Conservation (phyloP, 2,329 filamentous ascomycete genomes). For the Fusarium sp. region DNA sequence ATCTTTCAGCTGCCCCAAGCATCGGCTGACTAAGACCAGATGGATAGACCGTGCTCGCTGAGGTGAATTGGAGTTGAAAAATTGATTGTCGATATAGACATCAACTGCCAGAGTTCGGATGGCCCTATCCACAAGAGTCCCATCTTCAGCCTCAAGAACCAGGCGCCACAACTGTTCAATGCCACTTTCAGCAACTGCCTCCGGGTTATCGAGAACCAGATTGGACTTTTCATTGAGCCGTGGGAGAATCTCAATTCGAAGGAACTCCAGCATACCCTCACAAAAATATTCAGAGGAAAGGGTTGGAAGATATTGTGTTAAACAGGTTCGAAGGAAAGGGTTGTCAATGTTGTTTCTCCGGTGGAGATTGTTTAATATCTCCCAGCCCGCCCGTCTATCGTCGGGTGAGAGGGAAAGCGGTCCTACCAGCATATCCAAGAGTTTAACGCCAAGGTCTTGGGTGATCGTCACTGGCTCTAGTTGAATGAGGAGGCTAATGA, state of each 20-base stretch:
- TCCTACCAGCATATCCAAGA: constrained; percentile 82
- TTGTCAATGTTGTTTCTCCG: constrained; percentile 58
- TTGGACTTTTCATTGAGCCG: constrained; percentile 58
- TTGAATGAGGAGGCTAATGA: constrained; percentile 68
- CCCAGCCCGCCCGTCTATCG: constrained; percentile 77
- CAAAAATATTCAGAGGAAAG: constrained; percentile 70
- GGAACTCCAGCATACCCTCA: constrained; percentile 70
- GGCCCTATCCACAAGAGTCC: constrained; percentile 73
- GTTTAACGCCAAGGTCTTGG: constrained; percentile 66
- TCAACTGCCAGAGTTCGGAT: constrained; percentile 76
- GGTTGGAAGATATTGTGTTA: constrained; percentile 66
- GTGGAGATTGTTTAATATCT: constrained; percentile 65
- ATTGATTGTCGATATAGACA: constrained; percentile 72
- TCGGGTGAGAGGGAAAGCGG: constrained; percentile 66
- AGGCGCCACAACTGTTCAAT: constrained; percentile 86
- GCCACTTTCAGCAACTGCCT: constrained; percentile 63
- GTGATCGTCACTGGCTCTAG: constrained; percentile 72
- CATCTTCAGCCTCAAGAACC: constrained; percentile 74
- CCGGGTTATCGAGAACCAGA: constrained; percentile 62
- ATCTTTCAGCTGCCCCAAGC: constrained; percentile 74
- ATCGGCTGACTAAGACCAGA: constrained; percentile 77
- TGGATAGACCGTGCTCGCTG: constrained; percentile 69
- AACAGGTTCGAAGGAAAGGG: constrained; percentile 65
- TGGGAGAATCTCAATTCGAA: constrained; percentile 62
- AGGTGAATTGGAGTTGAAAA: constrained; percentile 62